Percentiles rank a stretch among this genome's conserved stretches.
These are phyloP conservation scores for Mariannaea sp. DNA, from an alignment of 2,329 filamentous ascomycete species.

Conservation along the genomic window DNA sequence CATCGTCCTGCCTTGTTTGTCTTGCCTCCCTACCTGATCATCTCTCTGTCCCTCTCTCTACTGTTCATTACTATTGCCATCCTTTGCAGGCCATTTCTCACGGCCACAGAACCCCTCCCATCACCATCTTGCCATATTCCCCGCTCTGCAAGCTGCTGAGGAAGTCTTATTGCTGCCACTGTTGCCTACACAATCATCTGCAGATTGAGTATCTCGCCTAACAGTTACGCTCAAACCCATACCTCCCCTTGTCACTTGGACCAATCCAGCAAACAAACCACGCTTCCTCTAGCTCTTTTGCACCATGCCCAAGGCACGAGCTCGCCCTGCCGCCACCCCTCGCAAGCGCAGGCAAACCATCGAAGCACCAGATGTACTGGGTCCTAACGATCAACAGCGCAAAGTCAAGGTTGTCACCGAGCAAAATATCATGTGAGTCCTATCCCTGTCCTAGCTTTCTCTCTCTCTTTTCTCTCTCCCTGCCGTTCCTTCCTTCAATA, in stretches of 20 bases:
- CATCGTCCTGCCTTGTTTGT: neutral
- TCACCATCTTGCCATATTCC: neutral
- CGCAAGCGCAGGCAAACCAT: constrained; percentile 21
- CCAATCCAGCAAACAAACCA: neutral
- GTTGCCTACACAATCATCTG: neutral
- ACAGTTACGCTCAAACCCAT: too few species aligned
- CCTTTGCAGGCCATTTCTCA: neutral
- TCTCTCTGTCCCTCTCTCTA: constrained; percentile 3
- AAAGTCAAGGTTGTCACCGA: constrained; percentile 92
- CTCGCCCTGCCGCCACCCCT: constrained; percentile 22
- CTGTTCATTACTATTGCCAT: constrained; percentile 9
- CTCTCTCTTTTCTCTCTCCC: neutral
- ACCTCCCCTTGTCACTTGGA: too few species aligned
- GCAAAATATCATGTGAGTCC: constrained; percentile 82
- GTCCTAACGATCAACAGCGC: constrained; percentile 64
- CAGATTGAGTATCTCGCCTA: constrained; percentile 8
- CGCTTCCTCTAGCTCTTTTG: neutral
- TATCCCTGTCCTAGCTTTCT: constrained; percentile 4
- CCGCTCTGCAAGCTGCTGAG: neutral
- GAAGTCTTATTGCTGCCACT: constrained; percentile 11
- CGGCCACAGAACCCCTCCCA: constrained; percentile 1
- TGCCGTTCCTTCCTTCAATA: neutral
- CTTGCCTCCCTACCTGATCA: neutral
- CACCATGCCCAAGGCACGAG: constrained; percentile 23
- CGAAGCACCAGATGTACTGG: constrained; percentile 6